A percentile compares a stretch with the other conserved stretches of the same genome.
phyloP scores from a whole-genome alignment of 768 basidiomycete species.

The Kwoniella dejecticola region DNA sequence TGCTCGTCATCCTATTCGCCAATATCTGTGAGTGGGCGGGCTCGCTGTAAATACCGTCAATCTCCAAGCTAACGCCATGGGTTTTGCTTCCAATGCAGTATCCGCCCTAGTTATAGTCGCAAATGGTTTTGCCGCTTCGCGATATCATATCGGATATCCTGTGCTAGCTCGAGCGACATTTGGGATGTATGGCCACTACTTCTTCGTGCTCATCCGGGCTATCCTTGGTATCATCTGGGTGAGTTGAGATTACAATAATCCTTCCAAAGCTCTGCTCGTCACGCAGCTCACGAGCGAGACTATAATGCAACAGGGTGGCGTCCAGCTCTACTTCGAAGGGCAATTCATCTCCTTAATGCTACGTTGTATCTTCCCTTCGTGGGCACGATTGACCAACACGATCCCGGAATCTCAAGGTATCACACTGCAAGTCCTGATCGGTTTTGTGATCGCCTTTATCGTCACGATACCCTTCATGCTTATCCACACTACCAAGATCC shows the following conservation, averaged over 20 bases:
- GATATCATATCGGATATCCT: slow-evolving; percentile 36
- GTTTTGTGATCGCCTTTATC: slow-evolving; percentile 24
- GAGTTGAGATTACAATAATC: neutral
- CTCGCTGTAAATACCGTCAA: no score
- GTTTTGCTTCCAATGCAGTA: slow-evolving; percentile 7
- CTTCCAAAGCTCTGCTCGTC: neutral
- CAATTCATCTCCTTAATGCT: slow-evolving; percentile 32
- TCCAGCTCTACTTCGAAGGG: slow-evolving; percentile 27
- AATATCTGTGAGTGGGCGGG: slow-evolving; percentile 16
- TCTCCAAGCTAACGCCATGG: slow-evolving; percentile 1
- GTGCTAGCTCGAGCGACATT: slow-evolving; percentile 30
- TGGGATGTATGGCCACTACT: slow-evolving; percentile 40
- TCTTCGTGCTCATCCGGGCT: slow-evolving; percentile 29
- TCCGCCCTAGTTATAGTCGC: slow-evolving; percentile 31
- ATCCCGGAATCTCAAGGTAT: slow-evolving; percentile 25
- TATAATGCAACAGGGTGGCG: slow-evolving; percentile 14
- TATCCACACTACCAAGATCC: slow-evolving; percentile 29
- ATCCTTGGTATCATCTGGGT: slow-evolving; percentile 39
- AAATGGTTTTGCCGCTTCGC: slow-evolving; percentile 28
- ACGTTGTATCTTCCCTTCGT: slow-evolving; percentile 25
- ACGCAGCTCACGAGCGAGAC: no score
- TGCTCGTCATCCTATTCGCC: slow-evolving; percentile 23
- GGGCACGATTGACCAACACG: slow-evolving; percentile 14
- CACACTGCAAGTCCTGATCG: slow-evolving; percentile 24
- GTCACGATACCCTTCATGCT: slow-evolving; percentile 30